Base-by-base conservation (phyloP, 805 yeast species). In the Yarrowia phangngaensis region DNA sequence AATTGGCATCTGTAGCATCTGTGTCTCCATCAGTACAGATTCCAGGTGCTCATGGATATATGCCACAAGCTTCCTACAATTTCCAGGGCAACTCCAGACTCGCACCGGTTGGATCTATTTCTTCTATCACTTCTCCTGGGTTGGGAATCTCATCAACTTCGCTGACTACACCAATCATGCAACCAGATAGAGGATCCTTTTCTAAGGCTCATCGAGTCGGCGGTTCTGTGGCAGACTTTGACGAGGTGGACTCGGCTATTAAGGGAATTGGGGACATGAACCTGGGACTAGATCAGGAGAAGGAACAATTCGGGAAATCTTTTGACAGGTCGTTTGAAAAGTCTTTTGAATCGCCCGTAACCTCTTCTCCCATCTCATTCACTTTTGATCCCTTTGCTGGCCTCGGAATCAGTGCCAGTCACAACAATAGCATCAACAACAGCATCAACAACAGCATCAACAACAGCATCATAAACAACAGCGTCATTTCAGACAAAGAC, bases 311-410 rank as follows among this genome's bases (percentile, higher is more conserved):
- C 9, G 24, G 14, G 24, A 5, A 19, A 32, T 27, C 32, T 31
- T 38, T 38, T 15, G 45, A 38, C 31, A 36, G 26, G 32, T 17
- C 32, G 7, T 28, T 28, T 28, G 32, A 28, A 23, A 36, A 26
- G 16, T 24, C 45, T 13, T 38, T 27, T 7, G 45, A 26, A 13
- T 26, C 31, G 12, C 27, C 45, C 11, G 45, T 32, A n/a, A 36
- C 43, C 11, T 38, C 45, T 8, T 38, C 45, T 17, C 45, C 45
- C 45, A 38, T 38, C 45, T 38, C 45, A 14, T 38, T 38, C 45
- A 38, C 45, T 32, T 38, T 38, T 19, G 45, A 38, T 32, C 45
- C 45, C 13, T 38, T 38, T 38, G 45, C 45, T 2, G 45, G 45
- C 4, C 45, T 38, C 13, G 45, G 45, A 4, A 38, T 38, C 26